Evolutionary conservation across 768 basidiomycete species (phyloP).

Genomic region (Mycena rosella): DNA sequence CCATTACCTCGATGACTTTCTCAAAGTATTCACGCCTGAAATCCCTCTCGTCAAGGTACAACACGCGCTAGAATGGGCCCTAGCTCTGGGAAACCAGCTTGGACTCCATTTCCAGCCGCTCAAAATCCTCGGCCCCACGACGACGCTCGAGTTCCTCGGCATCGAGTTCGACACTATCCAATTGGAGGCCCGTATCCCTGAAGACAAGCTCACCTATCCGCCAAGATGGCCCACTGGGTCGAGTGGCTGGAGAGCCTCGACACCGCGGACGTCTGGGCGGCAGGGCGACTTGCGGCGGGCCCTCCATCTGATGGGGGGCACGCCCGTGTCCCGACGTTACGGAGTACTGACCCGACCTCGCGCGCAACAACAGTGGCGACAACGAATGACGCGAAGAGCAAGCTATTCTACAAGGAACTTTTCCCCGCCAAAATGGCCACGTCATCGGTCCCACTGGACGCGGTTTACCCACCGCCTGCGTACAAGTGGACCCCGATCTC

Average conservation of each 20-base stretch:
- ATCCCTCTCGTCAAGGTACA: no score
- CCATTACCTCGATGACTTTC: no score
- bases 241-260: conserved; percentile 43
- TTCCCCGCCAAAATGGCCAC: conserved; percentile 41
- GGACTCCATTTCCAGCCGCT: no score
- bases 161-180: conserved; percentile 47
- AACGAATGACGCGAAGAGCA: conserved; percentile 43
- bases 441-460: not conserved
- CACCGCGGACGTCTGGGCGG: conserved; percentile 38
- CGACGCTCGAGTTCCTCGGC: no score
- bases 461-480: no score
- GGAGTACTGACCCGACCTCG: not conserved
- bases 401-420: conserved; percentile 41
- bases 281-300: conserved; percentile 33
- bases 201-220: no score
- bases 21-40: no score
- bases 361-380: conserved; percentile 3
- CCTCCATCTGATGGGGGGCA: conserved; percentile 42
- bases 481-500: no score
- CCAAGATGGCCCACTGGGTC: conserved; percentile 45
- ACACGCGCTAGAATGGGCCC: no score
- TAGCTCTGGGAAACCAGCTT: no score
- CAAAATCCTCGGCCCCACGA: no score
- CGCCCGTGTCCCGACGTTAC: conserved; percentile 45
- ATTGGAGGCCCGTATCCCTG: conserved; percentile 26